Evolutionary conservation across 1,139 yeast genomes (phyloP).

Genomic region (Hanseniaspora uvarum): DNA sequence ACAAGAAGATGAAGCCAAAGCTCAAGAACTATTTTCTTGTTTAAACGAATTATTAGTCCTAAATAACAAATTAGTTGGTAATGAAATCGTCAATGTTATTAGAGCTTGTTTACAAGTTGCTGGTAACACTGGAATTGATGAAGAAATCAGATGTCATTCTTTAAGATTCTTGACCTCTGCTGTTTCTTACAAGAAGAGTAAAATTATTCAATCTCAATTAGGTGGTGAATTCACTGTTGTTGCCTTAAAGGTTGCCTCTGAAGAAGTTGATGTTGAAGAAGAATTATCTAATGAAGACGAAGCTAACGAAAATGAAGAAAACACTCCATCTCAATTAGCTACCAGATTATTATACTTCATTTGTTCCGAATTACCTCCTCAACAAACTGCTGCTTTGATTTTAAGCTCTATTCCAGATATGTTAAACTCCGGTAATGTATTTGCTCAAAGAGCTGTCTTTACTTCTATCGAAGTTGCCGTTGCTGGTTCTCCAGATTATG

Average conservation of each 20-base stretch:
- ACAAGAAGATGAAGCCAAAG: constrained; percentile 60
- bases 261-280: constrained; percentile 62
- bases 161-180: constrained; percentile 76
- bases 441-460: constrained; percentile 81
- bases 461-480: constrained; percentile 74
- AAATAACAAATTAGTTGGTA: constrained; percentile 72
- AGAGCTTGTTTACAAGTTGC: constrained; percentile 70
- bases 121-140: constrained; percentile 55
- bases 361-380: constrained; percentile 78
- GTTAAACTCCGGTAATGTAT: constrained; percentile 54
- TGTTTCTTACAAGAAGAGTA: constrained; percentile 61
- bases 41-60: constrained; percentile 68
- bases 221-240: constrained; percentile 72
- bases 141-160: constrained; percentile 74
- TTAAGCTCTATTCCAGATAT: constrained; percentile 56
- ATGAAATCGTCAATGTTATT: constrained; percentile 57
- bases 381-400: constrained; percentile 77
- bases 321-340: constrained; percentile 66
- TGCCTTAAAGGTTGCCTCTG: constrained; percentile 70
- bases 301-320: constrained; percentile 87
- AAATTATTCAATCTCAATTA: constrained; percentile 50
- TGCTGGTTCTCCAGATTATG: constrained; percentile 89
- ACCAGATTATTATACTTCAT: constrained; percentile 70
- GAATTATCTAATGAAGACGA: constrained; percentile 73
- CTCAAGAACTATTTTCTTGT: constrained; percentile 71